Evolutionary conservation across 306 rosid genomes (phyloP), one percentile per base, ranked within the genome.

Genomic region (Rosa chinensis): DNA sequence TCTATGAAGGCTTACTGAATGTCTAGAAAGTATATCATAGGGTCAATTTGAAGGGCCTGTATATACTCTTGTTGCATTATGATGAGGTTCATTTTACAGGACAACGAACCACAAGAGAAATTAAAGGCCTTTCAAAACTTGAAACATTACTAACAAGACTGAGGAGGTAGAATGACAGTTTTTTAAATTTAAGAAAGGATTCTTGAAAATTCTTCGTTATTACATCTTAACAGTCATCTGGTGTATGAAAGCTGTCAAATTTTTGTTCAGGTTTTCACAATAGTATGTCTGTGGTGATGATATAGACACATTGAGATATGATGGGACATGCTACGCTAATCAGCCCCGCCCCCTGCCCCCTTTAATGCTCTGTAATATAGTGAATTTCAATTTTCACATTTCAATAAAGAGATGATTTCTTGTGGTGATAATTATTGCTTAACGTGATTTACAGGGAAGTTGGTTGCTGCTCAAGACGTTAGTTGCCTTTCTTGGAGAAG

Each of bases 401-500:
- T 55, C 77, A 40, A 47, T 55, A 40, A 40, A 28, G 5, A 11
- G 42, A 62, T 10, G 8, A 62, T 32, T 48, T 52, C 32, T 16
- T 40, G 6, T 21, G 69, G 39, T 74, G 4, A 21, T 74, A 23
- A 21, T 58, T 37, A 74, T 8, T 58, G 44, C 39, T 23, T 2
- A 11, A 56, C 40, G 25, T 67, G 72, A 67, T 58, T 58, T 39
- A 5, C 70, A 75, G 79, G 59, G 58, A 44, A 17, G 40, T 25
- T 44, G 78, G 14, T 44, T 20, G 17, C 78, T 40, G 77, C 55
- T 74, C 23, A 39, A 53, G 77, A 73, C 6, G 13, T 40, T 72
- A 20, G 59, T 21, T 40, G 42, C 43, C 43, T 56, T 44, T 42
- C 69, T 74, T 23, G 25, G 70, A 42, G 78, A 8, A 42, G 56